Percentiles rank a stretch among this genome's conserved stretches.
Conservation (phyloP, 192 early-diverging fungal species). For the Linnemannia elongata region DNA sequence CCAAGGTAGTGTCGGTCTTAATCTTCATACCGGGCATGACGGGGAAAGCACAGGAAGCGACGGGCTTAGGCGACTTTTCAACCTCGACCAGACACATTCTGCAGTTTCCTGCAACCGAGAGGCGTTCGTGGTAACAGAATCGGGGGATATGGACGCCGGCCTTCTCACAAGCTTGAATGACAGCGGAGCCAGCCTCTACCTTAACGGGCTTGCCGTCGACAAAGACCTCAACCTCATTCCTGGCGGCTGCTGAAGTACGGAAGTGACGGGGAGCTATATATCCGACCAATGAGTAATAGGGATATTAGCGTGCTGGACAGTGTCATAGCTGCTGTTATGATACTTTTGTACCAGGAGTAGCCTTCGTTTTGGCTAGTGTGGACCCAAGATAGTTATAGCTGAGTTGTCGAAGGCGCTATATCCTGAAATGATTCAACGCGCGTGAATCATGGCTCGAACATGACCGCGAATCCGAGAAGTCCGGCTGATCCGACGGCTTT, state of each 20-base stretch:
- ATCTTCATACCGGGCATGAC: constrained; percentile 98
- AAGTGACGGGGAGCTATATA: constrained; percentile 54
- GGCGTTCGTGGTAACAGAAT: constrained; percentile 80
- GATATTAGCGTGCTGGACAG: neutral
- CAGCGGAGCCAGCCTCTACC: constrained; percentile 92
- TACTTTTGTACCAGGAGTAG: neutral
- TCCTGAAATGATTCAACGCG: neutral
- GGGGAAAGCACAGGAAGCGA: constrained; percentile 98
- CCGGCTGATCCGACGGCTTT: neutral
- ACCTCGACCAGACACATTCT: constrained; percentile 99
- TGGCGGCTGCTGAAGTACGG: constrained; percentile 58
- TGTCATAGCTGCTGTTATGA: neutral
- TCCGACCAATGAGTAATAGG: neutral
- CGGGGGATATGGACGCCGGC: constrained; percentile 91
- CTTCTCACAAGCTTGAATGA: constrained; percentile 98
- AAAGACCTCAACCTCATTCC: constrained; percentile 87
- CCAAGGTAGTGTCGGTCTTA: constrained; percentile 93
- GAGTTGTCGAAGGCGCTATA: neutral
- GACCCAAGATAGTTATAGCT: neutral
- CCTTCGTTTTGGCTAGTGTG: neutral
- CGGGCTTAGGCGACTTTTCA: constrained; percentile 94
- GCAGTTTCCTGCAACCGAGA: constrained; percentile 98
- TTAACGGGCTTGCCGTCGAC: constrained; percentile 91
- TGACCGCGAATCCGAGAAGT: neutral
- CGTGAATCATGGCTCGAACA: neutral